phyloP scores from a whole-genome alignment of 2,329 filamentous ascomycete species.

The Leptoxyphium fumago region DNA sequence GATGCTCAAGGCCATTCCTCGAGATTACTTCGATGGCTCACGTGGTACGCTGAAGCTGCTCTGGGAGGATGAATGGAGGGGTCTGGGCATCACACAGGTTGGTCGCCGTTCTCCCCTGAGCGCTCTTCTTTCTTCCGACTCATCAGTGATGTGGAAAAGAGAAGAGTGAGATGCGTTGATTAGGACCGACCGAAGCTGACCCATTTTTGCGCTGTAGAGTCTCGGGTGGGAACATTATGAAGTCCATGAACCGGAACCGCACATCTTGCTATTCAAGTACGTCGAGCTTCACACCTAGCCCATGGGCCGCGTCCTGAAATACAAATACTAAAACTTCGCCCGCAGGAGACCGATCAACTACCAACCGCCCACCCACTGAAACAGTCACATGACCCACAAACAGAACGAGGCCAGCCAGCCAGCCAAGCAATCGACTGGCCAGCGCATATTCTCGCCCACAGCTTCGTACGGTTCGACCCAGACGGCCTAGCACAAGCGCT shows the following conservation, averaged over 20 bases:
- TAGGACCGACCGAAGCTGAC: not conserved
- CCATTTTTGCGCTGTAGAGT: constrained; percentile 44
- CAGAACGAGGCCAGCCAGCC: too few species aligned
- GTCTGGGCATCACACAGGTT: constrained; percentile 92
- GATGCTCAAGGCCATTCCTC: constrained; percentile 94
- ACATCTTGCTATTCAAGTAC: constrained; percentile 97
- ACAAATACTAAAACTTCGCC: constrained; percentile 1
- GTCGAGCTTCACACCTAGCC: constrained; percentile 22
- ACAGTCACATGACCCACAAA: too few species aligned
- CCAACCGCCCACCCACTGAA: constrained; percentile 26
- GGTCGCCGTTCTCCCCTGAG: constrained; percentile 10
- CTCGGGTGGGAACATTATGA: constrained; percentile 99
- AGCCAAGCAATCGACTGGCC: too few species aligned
- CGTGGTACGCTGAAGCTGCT: constrained; percentile 90
- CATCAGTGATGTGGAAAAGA: not conserved
- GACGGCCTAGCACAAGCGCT: too few species aligned
- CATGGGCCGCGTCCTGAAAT: not conserved
- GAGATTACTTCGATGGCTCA: constrained; percentile 78
- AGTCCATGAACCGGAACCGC: constrained; percentile 95
- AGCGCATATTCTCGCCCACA: too few species aligned
- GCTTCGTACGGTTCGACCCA: too few species aligned
- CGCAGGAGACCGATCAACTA: constrained; percentile 70
- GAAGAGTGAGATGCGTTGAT: not conserved
- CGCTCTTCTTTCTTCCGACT: not conserved
- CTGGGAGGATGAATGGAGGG: constrained; percentile 98